A percentile compares a stretch with the other conserved stretches of the same genome.
Evolutionary conservation across 1,284 basidiomycete genomes (phyloP).

Genomic region (Ustilago sp.): DNA sequence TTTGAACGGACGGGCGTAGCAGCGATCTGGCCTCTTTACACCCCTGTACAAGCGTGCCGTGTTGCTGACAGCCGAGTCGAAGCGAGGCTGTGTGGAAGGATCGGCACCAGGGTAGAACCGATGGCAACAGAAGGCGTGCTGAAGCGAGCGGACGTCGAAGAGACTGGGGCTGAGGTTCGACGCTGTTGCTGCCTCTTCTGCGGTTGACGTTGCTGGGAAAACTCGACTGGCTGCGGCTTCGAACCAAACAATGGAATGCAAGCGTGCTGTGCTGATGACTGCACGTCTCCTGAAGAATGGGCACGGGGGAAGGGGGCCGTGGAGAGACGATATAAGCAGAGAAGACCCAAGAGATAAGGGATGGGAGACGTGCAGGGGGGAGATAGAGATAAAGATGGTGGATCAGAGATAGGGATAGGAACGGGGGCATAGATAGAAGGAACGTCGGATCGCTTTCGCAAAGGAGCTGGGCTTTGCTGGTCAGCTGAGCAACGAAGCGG

Average conservation of each 20-base stretch:
- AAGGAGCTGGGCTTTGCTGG: neutral
- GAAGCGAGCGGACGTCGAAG: neutral
- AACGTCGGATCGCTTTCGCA: neutral
- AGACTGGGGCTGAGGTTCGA: neutral
- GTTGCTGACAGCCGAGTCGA: neutral
- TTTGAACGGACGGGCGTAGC: neutral
- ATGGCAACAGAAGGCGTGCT: neutral
- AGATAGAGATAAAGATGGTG: slow-evolving; percentile 17
- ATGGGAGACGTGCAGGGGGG: slow-evolving; percentile 19
- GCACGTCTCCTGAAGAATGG: slow-evolving; percentile 8
- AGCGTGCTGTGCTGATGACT: slow-evolving; percentile 2
- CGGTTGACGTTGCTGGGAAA: neutral
- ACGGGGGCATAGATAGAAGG: slow-evolving; percentile 17
- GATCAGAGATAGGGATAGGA: slow-evolving; percentile 28
- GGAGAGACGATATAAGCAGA: slow-evolving; percentile 35
- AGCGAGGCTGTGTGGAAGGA: neutral
- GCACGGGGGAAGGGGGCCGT: slow-evolving; percentile 26
- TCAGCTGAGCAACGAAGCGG: slow-evolving; percentile 22
- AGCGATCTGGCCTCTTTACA: neutral
- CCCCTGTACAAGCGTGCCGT: slow-evolving; percentile 1
- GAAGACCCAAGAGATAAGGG: slow-evolving; percentile 34
- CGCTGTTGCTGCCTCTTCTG: neutral
- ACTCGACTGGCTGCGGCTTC: slow-evolving; percentile 15
- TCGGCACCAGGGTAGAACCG: neutral
- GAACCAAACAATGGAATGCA: slow-evolving; percentile 7